These are phyloP conservation scores for Waltergamsia citrina DNA, from an alignment of 2,329 filamentous ascomycete genomes.

Conservation along the genomic window DNA sequence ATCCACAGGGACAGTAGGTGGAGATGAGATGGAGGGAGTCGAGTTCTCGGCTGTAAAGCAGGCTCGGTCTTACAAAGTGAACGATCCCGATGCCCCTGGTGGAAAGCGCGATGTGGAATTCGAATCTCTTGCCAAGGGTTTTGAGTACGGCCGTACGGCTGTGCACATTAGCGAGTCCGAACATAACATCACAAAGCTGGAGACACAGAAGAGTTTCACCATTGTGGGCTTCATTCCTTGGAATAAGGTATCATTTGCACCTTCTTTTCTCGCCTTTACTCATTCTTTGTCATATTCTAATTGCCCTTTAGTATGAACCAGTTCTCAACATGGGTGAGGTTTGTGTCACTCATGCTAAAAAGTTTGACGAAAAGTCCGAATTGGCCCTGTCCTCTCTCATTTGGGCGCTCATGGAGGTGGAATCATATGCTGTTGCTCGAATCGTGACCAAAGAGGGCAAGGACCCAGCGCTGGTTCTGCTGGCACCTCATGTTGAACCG, in stretches of 20 bases:
- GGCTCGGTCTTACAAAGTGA: conserved; percentile 71
- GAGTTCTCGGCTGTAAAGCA: conserved; percentile 65
- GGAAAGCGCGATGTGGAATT: conserved; percentile 74
- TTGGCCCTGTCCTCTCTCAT: conserved; percentile 84
- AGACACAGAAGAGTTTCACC: conserved; percentile 65
- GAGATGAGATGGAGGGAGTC: conserved; percentile 37
- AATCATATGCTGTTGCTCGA: conserved; percentile 78
- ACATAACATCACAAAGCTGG: conserved; percentile 77
- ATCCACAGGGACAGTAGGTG: conserved; percentile 37
- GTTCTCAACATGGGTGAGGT: conserved; percentile 79
- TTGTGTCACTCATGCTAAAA: conserved; percentile 68
- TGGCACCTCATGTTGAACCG: conserved; percentile 70
- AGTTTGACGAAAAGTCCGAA: conserved; percentile 70
- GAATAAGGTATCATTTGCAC: conserved; percentile 45
- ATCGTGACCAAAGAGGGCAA: conserved; percentile 79
- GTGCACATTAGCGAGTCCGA: conserved; percentile 85
- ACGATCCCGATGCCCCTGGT: conserved; percentile 63
- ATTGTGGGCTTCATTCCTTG: conserved; percentile 79
- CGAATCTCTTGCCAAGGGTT: conserved; percentile 85
- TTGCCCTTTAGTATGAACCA: conserved; percentile 55
- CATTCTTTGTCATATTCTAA: conserved; percentile 4
- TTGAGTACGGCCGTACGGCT: conserved; percentile 84
- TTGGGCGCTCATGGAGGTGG: conserved; percentile 75
- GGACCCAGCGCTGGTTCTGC: conserved; percentile 64
- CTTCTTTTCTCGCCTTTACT: not conserved